Base-by-base conservation (phyloP, 345 rosid species). In the Jatropha curcas region DNA sequence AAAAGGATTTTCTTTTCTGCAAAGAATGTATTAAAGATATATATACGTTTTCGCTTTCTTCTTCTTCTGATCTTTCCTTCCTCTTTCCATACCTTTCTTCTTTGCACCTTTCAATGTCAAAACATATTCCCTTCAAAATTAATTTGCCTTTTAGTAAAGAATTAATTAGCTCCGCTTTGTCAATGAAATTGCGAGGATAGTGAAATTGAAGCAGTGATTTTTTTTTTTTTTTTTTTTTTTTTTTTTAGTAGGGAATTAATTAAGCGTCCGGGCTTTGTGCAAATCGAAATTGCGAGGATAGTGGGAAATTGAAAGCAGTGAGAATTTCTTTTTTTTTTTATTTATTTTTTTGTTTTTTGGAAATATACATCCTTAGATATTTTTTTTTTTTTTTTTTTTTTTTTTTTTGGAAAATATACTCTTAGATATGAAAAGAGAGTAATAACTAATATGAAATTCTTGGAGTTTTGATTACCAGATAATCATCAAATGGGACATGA, bases 1-100 rank as follows among this genome's bases (percentile, higher is more conserved):
- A 67, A 71, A 82, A 63, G 77, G 68, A 30, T 31, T 75, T 24
- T 28, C 35, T 78, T 84, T 81, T 82, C 33, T 77, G 19, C 64
- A 60, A 58, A 73, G 66, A 68, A 52, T 33, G 30, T 28, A 46
- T 27, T 5, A 4, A 41, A 71, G 12, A 17, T 34, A 28, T 8
- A 28, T 8, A 37, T 27, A 70, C 64, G 67, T 67, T 12, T n/a
- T 28, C 52, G 22, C 34, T 46, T 65, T 63, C 43, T 39, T 64
- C 37, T 37, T 75, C 50, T 56, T 37, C 46, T 61, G 27, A 35
- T 34, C 63, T 72, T 77, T 75, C 70, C 67, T 19, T 31, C 20
- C 48, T 19, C 70, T 67, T 57, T 12, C 51, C 39, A 34, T 27
- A 28, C 8, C 51, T 73, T 24, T 46, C 22, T 64, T 61, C 30